Evolutionary conservation across 2,329 filamentous ascomycete genomes (phyloP).

Genomic region (Tricladium varicosporioides): DNA sequence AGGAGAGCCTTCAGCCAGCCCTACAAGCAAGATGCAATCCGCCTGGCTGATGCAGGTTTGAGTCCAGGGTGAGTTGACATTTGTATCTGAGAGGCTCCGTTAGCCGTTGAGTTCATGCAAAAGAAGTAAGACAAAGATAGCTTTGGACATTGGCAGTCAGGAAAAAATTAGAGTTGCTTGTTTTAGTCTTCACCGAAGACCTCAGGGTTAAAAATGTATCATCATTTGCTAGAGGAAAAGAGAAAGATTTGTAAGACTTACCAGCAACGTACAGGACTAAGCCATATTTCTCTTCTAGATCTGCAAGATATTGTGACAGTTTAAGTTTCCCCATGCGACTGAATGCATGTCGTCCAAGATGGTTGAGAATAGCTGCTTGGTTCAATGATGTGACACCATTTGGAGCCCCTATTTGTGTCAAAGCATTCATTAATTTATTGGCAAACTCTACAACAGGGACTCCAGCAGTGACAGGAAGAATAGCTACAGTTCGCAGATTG

Average conservation of each 20-base stretch:
- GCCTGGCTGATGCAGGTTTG: constrained; percentile 97
- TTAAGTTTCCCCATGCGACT: constrained; percentile 97
- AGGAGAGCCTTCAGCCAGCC: constrained; percentile 84
- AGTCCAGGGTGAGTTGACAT: constrained; percentile 96
- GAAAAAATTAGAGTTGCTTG: constrained; percentile 63
- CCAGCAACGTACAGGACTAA: constrained; percentile 90
- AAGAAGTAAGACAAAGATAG: background rate
- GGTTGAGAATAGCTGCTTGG: constrained; percentile 89
- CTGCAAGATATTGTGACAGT: constrained; percentile 90
- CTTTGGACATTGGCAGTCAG: constrained; percentile 41
- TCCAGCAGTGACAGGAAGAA: constrained; percentile 85
- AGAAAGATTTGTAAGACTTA: constrained; percentile 40
- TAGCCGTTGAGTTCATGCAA: background rate
- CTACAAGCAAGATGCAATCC: constrained; percentile 92
- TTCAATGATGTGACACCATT: constrained; percentile 92
- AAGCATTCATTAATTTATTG: constrained; percentile 80
- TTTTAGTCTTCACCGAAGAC: constrained; percentile 30
- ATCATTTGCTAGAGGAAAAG: constrained; percentile 42
- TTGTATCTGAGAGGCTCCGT: constrained; percentile 64
- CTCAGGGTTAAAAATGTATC: constrained; percentile 26
- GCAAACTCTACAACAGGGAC: constrained; percentile 95
- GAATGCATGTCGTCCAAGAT: constrained; percentile 93
- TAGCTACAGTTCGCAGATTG: constrained; percentile 88
- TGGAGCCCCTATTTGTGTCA: constrained; percentile 83
- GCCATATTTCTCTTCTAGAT: constrained; percentile 95